phyloP scores from a whole-genome alignment of 225 moss, liverwort and hornwort species.

The Ulota crispa region DNA sequence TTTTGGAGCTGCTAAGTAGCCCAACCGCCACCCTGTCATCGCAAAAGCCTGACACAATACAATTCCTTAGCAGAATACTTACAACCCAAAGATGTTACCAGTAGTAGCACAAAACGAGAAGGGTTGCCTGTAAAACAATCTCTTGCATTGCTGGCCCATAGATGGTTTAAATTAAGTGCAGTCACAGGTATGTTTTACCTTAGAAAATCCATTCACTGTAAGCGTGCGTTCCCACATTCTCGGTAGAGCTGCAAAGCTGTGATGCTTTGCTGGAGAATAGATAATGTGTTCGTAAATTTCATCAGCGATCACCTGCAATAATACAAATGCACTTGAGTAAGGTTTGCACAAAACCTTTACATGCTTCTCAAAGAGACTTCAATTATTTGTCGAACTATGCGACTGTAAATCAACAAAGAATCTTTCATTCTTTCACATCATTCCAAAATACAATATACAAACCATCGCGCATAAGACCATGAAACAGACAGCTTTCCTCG shows the following conservation, averaged over 20 bases:
- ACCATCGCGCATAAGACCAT: not conserved
- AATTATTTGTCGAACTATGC: not conserved
- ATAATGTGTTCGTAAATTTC: conserved; percentile 99
- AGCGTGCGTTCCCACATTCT: conserved; percentile 99
- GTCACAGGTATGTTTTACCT: conserved; percentile 45
- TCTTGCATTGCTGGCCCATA: not conserved
- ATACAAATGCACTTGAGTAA: conserved; percentile 24
- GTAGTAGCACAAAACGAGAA: not conserved
- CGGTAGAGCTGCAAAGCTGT: conserved; percentile 91
- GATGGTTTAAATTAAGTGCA: not conserved
- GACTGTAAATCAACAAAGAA: not conserved
- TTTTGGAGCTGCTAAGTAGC: conserved; percentile 96
- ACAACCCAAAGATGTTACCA: not conserved
- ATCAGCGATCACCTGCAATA: conserved; percentile 84
- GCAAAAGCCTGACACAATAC: conserved; percentile 74
- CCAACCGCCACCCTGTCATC: conserved; percentile 98
- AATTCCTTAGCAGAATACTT: conserved; percentile 19
- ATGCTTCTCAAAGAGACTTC: not conserved
- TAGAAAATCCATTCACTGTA: conserved; percentile 97
- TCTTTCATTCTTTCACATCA: not conserved
- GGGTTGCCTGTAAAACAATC: not conserved
- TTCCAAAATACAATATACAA: not conserved
- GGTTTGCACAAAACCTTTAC: conserved; percentile 6
- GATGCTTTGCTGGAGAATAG: conserved; percentile 87
- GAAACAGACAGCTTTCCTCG: not conserved